A percentile compares a stretch with the other conserved stretches of the same genome.
Conservation (phyloP, 2,329 filamentous ascomycete genomes). For the Arachnopeziza araneosa region DNA sequence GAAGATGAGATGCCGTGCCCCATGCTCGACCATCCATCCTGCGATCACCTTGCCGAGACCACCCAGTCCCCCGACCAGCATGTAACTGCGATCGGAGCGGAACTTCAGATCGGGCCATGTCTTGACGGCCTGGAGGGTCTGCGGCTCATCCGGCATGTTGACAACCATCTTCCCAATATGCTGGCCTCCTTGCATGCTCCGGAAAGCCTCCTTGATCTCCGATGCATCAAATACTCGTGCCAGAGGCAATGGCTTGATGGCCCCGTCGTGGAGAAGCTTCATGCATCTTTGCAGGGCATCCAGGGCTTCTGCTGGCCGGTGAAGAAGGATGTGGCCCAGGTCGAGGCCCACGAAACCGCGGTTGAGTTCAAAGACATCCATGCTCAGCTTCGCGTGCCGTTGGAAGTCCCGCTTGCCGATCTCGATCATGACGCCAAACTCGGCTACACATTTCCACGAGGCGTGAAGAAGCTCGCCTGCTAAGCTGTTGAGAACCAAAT, state of each 20-base stretch:
- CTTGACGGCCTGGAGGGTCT: background rate
- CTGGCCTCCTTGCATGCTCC: conserved; percentile 9
- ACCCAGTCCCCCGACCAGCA: conserved; percentile 15
- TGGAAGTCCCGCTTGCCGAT: conserved; percentile 26
- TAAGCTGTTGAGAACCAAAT: conserved; percentile 26
- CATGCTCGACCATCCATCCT: conserved; percentile 9
- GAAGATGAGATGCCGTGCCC: conserved; percentile 28
- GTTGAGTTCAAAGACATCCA: conserved; percentile 6
- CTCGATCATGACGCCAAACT: conserved; percentile 33
- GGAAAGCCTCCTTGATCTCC: conserved; percentile 11
- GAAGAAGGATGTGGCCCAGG: background rate
- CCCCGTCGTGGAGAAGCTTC: no score
- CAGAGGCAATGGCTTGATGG: no score
- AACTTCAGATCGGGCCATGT: background rate
- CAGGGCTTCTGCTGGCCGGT: no score
- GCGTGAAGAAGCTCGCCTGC: conserved; percentile 31
- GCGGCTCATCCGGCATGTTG: background rate
- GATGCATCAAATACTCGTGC: no score
- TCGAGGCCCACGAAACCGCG: background rate
- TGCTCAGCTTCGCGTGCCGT: conserved; percentile 22
- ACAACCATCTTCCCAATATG: background rate
- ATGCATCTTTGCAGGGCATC: no score
- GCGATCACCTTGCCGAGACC: conserved; percentile 14
- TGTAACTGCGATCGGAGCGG: conserved; percentile 1
- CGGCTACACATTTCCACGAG: conserved; percentile 37